Base-by-base conservation (phyloP, 805 yeast genomes). In the Komagataella mondaviorum region DNA sequence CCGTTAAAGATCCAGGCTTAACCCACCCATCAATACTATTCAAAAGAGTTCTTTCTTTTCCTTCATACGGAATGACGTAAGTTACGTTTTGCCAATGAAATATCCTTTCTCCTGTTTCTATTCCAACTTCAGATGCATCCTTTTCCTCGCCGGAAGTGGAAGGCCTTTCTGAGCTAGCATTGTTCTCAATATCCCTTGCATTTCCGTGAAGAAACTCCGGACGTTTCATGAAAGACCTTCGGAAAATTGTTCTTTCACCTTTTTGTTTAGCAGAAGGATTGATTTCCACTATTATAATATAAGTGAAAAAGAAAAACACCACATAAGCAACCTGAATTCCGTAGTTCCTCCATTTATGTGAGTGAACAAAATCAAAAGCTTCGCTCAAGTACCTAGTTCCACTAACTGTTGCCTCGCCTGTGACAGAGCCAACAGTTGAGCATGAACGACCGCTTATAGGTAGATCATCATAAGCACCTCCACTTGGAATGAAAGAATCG, bases 1-100 rank as follows among this genome's bases (percentile, higher is more conserved):
- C 91, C 46, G 90, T 84, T 65, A 85, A 71, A 52, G 85, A 83
- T 59, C 91, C 91, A 17, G 91, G 91, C 60, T 80, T 81, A 51
- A 83, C 88, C 72, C 81, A 85, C 49, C 91, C 91, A 59, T 76
- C 78, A 48, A 79, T 77, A 59, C 72, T 69, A 55, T 73, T 67
- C 51, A 79, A 65, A 44, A 59, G 55, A 47, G 71, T 68, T 53
- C 66, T 68, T 4, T 65, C 68, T 53, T 74, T 81, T 39, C 64
- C 65, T 56, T 80, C 76, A 56, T 78, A 77, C 57, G 75, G 71
- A 51, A 82, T 78, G 54, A 77, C 79, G 58, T 81, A 82, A 57
- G 78, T 73, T 39, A 83, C 75, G 57, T 82, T 71, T 63, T 77
- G 75, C 88, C 88, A 83, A 59, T 79, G 83, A 71, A 80, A 81